Conservation (phyloP, 169 alveolate species). For the Plasmodium berghei region DNA sequence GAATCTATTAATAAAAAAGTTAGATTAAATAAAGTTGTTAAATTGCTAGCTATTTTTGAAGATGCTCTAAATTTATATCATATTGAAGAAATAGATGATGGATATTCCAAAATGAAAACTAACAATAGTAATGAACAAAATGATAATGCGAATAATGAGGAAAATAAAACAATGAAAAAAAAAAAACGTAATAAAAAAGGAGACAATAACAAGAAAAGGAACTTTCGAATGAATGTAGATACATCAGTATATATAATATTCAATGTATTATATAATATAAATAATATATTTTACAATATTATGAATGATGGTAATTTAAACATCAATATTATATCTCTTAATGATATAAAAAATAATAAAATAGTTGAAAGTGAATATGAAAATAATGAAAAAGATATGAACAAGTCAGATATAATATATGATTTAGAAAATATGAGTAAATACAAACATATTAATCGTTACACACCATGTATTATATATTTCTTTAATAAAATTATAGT, state of each 20-base stretch:
- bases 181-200: constrained; percentile 16
- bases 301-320: constrained; percentile 39
- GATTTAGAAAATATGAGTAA: constrained; percentile 24
- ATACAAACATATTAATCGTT: constrained; percentile 18
- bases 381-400: not conserved
- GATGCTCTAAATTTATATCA: constrained; percentile 42
- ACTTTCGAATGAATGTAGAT: constrained; percentile 45
- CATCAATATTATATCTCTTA: constrained; percentile 13
- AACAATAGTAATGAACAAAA: too few species aligned
- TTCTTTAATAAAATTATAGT: not conserved
- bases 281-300: constrained; percentile 33
- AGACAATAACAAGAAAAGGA: constrained; percentile 10
- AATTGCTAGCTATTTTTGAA: constrained; percentile 32
- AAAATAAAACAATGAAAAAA: not conserved
- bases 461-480: constrained; percentile 8
- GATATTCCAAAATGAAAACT: not conserved
- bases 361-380: constrained; percentile 8
- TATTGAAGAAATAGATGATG: constrained; percentile 30
- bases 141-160: not conserved
- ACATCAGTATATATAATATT: constrained; percentile 51
- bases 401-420: not conserved
- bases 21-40: constrained; percentile 36
- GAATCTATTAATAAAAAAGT: constrained; percentile 24
- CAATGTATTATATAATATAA: constrained; percentile 51
- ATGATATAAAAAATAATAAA: constrained; percentile 33